These are phyloP conservation scores for Corylus avellana DNA, from an alignment of 306 rosid genomes.

Conservation along the genomic window DNA sequence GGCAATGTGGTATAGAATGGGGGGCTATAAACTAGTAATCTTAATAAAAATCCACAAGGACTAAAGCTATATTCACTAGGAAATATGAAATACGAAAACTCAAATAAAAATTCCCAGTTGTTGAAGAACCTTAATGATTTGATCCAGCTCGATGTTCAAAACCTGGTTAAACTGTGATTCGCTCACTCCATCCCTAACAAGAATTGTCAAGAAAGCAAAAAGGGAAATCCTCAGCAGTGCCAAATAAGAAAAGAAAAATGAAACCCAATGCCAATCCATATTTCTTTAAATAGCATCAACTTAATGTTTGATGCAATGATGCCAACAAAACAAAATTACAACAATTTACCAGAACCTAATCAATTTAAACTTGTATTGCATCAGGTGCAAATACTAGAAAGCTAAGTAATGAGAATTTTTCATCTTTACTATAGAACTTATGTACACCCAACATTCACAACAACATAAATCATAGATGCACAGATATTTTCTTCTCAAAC, in stretches of 20 bases:
- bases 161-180: slow-evolving; percentile 92
- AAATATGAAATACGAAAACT: neutral
- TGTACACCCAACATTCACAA: neutral
- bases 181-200: slow-evolving; percentile 85
- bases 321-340: slow-evolving; percentile 9
- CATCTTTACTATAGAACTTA: neutral
- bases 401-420: neutral
- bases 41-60: neutral
- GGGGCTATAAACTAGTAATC: neutral
- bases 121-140: slow-evolving; percentile 70
- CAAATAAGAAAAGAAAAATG: slow-evolving; percentile 3
- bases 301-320: neutral
- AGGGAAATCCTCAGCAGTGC: slow-evolving; percentile 7
- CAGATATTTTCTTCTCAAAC: neutral
- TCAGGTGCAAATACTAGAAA: neutral
- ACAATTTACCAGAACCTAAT: neutral
- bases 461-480: neutral
- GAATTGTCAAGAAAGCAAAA: slow-evolving; percentile 20
- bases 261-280: slow-evolving; percentile 19
- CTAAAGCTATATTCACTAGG: neutral
- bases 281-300: slow-evolving; percentile 4
- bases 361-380: neutral
- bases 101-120: slow-evolving; percentile 21
- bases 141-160: slow-evolving; percentile 80
- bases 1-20: neutral